Percentiles rank a stretch among this genome's conserved stretches.
phyloP scores from a whole-genome alignment of 2,329 filamentous ascomycete genomes.

The Ampelomyces quisqualis region DNA sequence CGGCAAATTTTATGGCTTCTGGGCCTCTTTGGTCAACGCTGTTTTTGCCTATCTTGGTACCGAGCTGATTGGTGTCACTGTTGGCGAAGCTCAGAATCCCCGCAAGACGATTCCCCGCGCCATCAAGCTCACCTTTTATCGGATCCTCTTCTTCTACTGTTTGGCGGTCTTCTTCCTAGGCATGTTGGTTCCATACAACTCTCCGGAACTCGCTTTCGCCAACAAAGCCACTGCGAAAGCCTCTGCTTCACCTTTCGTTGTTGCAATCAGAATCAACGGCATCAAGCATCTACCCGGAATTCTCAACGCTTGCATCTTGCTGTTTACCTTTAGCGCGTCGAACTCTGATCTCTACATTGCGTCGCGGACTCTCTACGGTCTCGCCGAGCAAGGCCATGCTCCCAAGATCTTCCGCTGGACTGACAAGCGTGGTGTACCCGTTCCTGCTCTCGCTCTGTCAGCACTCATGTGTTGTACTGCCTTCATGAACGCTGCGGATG shows the following conservation, averaged over 20 bases:
- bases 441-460: slow-evolving; percentile 63
- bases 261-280: slow-evolving; percentile 65
- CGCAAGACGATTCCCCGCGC: slow-evolving; percentile 73
- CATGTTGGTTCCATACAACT: slow-evolving; percentile 75
- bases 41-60: slow-evolving; percentile 74
- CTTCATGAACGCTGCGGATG: slow-evolving; percentile 55
- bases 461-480: slow-evolving; percentile 65
- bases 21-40: slow-evolving; percentile 72
- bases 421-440: slow-evolving; percentile 69
- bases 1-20: slow-evolving; percentile 53
- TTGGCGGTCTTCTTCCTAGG: slow-evolving; percentile 72
- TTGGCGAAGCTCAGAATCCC: slow-evolving; percentile 77
- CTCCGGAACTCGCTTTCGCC: slow-evolving; percentile 59
- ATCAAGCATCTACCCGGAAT: slow-evolving; percentile 66
- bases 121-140: slow-evolving; percentile 79
- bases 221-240: slow-evolving; percentile 51
- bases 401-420: slow-evolving; percentile 71
- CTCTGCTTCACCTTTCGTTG: slow-evolving; percentile 71
- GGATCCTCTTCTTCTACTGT: slow-evolving; percentile 79
- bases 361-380: slow-evolving; percentile 70
- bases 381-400: slow-evolving; percentile 70
- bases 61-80: slow-evolving; percentile 75
- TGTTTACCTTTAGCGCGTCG: slow-evolving; percentile 75
- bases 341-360: slow-evolving; percentile 78
- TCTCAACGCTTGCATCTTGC: slow-evolving; percentile 70